Conservation (phyloP, 2,329 filamentous ascomycete species). For the Calonectria pauciramosa region DNA sequence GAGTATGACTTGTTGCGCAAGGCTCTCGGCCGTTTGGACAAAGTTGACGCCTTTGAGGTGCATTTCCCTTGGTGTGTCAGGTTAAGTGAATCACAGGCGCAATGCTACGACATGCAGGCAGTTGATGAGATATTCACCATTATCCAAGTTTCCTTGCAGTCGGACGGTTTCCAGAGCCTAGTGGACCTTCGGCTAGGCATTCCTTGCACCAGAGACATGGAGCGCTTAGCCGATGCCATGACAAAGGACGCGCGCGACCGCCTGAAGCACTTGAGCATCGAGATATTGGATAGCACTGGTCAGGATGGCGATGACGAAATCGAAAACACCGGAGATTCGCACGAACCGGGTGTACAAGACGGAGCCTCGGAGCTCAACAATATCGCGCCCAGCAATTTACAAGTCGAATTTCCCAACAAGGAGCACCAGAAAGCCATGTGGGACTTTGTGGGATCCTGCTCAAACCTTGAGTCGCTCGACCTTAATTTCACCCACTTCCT, state of each 20-base stretch:
- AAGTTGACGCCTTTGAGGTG: background rate
- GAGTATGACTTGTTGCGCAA: background rate
- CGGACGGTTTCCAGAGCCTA: background rate
- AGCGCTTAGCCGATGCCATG: background rate
- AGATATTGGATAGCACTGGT: background rate
- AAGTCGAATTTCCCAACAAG: background rate
- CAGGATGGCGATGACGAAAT: background rate
- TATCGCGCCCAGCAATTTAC: background rate
- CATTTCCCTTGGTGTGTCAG: background rate
- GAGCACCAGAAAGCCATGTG: background rate
- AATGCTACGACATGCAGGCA: background rate
- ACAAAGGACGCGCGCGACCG: background rate
- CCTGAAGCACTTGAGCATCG: background rate
- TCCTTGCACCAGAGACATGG: background rate
- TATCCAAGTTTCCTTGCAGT: background rate
- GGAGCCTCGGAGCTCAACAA: accelerated
- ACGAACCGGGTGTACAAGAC: background rate
- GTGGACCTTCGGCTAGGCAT: background rate
- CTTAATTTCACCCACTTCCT: background rate
- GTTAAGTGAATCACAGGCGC: background rate
- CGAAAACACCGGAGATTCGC: background rate
- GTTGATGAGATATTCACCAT: background rate
- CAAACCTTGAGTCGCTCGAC: background rate
- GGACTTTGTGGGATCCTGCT: background rate
- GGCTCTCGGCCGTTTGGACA: background rate